Conservation (phyloP, 768 basidiomycete species). For the Favolaschia claudopus region DNA sequence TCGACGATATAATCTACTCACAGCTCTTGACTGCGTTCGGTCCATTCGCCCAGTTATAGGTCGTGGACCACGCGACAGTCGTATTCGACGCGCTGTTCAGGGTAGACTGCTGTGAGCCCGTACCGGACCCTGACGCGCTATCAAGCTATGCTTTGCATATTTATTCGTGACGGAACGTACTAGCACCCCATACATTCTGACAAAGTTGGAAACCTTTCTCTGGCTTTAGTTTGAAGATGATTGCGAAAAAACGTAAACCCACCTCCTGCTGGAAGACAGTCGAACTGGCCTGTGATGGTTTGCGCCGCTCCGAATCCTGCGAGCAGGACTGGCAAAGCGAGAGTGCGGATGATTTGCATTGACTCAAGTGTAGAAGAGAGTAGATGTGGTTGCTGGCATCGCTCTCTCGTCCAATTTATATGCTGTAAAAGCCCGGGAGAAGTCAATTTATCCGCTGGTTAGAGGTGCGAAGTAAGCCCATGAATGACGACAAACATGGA, state of each 20-base stretch:
- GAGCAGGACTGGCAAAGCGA: not conserved
- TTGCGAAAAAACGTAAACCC: no score
- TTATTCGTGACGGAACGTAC: no score
- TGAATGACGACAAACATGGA: not conserved
- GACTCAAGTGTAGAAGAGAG: not conserved
- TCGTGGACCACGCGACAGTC: slow-evolving; percentile 60
- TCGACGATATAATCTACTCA: slow-evolving; percentile 31
- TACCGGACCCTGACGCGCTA: slow-evolving; percentile 47
- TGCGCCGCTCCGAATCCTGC: slow-evolving; percentile 34
- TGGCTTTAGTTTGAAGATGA: no score
- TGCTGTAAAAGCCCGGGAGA: not conserved
- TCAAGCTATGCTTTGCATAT: not conserved
- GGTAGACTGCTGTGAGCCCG: slow-evolving; percentile 58
- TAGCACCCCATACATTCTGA: slow-evolving; percentile 62
- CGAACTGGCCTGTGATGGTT: slow-evolving; percentile 51
- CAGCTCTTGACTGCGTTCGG: slow-evolving; percentile 65
- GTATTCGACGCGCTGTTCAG: slow-evolving; percentile 47
- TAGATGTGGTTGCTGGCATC: not conserved
- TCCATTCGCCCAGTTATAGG: slow-evolving; percentile 58
- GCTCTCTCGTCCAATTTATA: slow-evolving; percentile 5
- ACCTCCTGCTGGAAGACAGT: slow-evolving; percentile 54
- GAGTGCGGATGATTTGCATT: slow-evolving; percentile 13
- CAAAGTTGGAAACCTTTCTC: slow-evolving; percentile 59
- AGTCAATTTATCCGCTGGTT: slow-evolving; percentile 17
- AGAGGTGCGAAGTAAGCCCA: not conserved